Base-by-base conservation (phyloP, 2,329 filamentous ascomycete genomes). In the Alternaria sp. region DNA sequence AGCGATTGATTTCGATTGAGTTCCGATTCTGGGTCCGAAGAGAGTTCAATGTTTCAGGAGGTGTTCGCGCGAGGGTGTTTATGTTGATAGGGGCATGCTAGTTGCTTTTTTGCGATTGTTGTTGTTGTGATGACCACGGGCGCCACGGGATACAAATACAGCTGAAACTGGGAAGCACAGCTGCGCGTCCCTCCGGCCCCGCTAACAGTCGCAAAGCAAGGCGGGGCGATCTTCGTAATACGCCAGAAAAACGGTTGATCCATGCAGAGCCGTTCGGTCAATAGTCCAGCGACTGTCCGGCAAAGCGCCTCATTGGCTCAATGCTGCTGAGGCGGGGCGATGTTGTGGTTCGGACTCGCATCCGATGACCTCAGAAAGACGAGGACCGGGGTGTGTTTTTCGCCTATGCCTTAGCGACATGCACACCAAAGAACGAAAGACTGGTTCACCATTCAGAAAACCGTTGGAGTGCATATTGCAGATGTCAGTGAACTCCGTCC, bases 211-310 rank as follows among this genome's bases (percentile, higher is more conserved):
- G 28, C 56, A 55, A 59, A 63, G 57, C 44, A 63, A 60, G 57
- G 61, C 56, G 61, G 57, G 57, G 61, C 61, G 54, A 51, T 62
- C 50, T 40, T 60, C n/a, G 50, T 36, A 52, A 45, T 45, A 43
- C 57, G 36, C 28, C 40, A 47, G 59, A 62, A 56, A 59, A 55
- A 63, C 56, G 55, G 50, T 63, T 60, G 61, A 59, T 51, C 61
- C 61, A 63, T 63, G 61, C 61, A 55, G 50, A 55, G n/a, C 49
- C 50, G 57, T 49, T 54, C 49, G 57, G 56, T 50, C 50, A 44
- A 59, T 62, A 44, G 32, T 43, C 45, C 44, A 30, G 55, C 60
- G 17, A 28, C 36, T 15, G 28, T 17, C 30, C 56, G 44, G 50
- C 15, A 15, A n/a, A 17, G n/a, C 2, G 6, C n/a, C 44, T 53